Evolutionary conservation across 1,284 basidiomycete species (phyloP).

Genomic region (Takashimella koratensis): DNA sequence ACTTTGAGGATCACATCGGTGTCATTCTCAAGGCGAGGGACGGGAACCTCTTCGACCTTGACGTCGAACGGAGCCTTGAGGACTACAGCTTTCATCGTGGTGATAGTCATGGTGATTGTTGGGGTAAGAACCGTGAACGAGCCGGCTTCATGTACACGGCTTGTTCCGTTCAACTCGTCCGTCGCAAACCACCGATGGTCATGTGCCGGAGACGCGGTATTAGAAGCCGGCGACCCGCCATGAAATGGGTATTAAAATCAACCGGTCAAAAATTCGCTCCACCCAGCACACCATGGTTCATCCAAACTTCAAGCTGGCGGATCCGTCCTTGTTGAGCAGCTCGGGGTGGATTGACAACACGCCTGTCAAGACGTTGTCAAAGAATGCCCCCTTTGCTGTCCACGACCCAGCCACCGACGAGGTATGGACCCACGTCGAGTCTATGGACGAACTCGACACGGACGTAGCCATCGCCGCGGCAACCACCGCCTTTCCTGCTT

Average conservation of each 20-base stretch:
- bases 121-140: too few relatives aligned
- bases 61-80: conserved; percentile 30
- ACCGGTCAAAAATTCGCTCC: too few relatives aligned
- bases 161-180: too few relatives aligned
- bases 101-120: conserved; percentile 4
- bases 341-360: conserved; percentile 18
- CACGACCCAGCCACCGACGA: conserved; percentile 17
- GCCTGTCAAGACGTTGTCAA: conserved; percentile 1
- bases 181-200: too few relatives aligned
- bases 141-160: too few relatives aligned
- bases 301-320: conserved; percentile 14
- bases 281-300: conserved; percentile 18
- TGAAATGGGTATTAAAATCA: too few relatives aligned
- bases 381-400: conserved; percentile 10
- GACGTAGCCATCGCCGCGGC: conserved; percentile 18
- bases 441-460: conserved; percentile 16
- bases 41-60: conserved; percentile 29
- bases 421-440: conserved; percentile 9
- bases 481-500: conserved; percentile 14
- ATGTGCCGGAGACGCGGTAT: too few relatives aligned
- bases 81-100: conserved; percentile 39
- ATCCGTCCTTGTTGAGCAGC: conserved; percentile 11
- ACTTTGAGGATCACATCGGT: conserved; percentile 40
- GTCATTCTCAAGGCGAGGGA: conserved; percentile 25
- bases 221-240: too few relatives aligned